A percentile compares a stretch with the other conserved stretches of the same genome.
These are phyloP conservation scores for Trametes coccinea DNA, from an alignment of 768 basidiomycete genomes.

Conservation along the genomic window DNA sequence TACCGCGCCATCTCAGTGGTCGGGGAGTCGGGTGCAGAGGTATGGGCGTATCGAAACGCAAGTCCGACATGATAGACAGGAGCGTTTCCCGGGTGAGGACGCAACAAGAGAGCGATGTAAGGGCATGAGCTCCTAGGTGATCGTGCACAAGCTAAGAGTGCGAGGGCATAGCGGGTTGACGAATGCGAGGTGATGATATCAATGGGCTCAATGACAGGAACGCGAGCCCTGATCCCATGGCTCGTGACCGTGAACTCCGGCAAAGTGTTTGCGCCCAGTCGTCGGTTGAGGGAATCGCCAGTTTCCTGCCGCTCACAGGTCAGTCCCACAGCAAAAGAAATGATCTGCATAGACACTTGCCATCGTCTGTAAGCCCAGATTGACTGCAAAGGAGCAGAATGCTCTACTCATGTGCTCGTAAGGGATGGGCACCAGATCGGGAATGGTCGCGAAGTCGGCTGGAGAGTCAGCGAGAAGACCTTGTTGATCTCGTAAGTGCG, in stretches of 20 bases:
- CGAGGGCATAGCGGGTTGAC: background rate
- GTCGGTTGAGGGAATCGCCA: background rate
- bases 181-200: background rate
- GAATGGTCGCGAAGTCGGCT: background rate
- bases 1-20: background rate
- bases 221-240: background rate
- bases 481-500: background rate
- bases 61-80: slow-evolving; percentile 2
- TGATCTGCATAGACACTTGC: background rate
- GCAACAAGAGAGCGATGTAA: background rate
- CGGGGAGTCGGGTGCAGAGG: background rate
- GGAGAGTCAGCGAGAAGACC: background rate
- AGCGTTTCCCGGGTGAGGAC: background rate
- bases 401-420: slow-evolving; percentile 7
- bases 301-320: background rate
- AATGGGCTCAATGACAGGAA: slow-evolving; percentile 1
- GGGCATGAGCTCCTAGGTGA: background rate
- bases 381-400: background rate
- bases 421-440: background rate
- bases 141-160: slow-evolving; percentile 1
- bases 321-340: background rate
- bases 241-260: slow-evolving; percentile 4
- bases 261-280: background rate
- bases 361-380: background rate
- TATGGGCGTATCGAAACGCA: background rate